Conservation (phyloP, 2,329 filamentous ascomycete species). For the Metarhizium guizhouense region DNA sequence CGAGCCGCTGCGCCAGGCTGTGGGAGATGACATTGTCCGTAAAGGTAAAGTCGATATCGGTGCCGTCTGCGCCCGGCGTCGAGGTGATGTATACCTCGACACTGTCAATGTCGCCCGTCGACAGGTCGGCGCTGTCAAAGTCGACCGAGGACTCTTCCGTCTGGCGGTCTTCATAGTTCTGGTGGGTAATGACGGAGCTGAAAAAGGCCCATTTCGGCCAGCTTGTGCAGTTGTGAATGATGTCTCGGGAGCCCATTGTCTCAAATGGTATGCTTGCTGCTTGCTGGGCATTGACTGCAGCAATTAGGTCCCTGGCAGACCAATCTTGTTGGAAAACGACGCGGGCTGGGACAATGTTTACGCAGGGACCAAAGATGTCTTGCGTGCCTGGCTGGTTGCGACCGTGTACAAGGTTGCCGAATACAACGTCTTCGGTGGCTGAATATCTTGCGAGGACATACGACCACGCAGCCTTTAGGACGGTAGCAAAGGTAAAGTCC, state of each 20-base stretch:
- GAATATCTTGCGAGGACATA: constrained; percentile 1
- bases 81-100: constrained; percentile 4
- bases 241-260: constrained; percentile 1
- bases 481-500: constrained; percentile 1
- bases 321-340: background rate
- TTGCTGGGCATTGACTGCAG: background rate
- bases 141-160: background rate
- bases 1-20: background rate
- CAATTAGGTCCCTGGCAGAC: background rate
- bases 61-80: background rate
- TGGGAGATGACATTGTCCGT: constrained; percentile 1
- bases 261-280: background rate
- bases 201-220: constrained; percentile 1
- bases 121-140: constrained; percentile 2
- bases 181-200: constrained; percentile 2
- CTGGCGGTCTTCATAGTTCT: background rate
- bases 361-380: background rate
- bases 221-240: background rate
- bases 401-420: constrained; percentile 2
- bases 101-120: constrained; percentile 2
- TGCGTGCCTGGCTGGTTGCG: constrained; percentile 4
- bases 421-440: constrained; percentile 1
- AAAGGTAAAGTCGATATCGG: background rate
- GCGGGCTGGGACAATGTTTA: constrained; percentile 1
- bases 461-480: background rate